Evolutionary conservation across 2,329 filamentous ascomycete genomes (phyloP).

Genomic region (Lasiodiplodia sp.): DNA sequence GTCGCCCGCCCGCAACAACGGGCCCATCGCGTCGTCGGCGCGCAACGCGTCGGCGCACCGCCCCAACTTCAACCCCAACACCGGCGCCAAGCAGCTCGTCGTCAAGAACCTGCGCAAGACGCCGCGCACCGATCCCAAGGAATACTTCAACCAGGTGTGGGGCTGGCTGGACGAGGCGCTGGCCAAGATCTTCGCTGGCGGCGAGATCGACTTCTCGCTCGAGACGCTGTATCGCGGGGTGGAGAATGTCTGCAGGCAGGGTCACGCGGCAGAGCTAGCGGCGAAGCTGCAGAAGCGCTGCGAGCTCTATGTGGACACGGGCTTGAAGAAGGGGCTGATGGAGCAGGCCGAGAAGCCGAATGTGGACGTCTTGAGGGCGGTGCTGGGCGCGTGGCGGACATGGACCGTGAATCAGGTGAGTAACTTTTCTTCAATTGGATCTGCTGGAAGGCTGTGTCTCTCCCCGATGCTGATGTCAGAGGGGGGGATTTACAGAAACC

Average conservation of each 20-base stretch:
- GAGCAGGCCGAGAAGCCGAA: conserved; percentile 63
- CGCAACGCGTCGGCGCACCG: conserved; percentile 39
- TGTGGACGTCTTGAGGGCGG: conserved; percentile 68
- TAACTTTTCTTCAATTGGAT: conserved; percentile 27
- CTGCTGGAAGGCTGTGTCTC: conserved; percentile 27
- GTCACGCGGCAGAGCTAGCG: conserved; percentile 72
- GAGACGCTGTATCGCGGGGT: conserved; percentile 90
- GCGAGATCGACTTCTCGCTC: conserved; percentile 69
- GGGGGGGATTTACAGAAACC: conserved; percentile 61
- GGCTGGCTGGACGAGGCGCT: conserved; percentile 77
- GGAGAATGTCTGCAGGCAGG: conserved; percentile 87
- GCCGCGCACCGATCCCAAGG: conserved; percentile 70
- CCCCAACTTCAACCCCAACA: conserved; percentile 72
- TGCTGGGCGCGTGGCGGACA: conserved; percentile 71
- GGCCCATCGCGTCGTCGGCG: background rate
- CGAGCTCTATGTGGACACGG: conserved; percentile 65
- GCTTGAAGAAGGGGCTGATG: conserved; percentile 66
- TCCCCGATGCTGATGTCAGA: conserved; percentile 22
- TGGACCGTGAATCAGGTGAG: conserved; percentile 82
- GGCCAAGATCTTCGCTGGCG: conserved; percentile 73
- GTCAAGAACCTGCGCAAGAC: conserved; percentile 86
- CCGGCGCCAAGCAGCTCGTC: conserved; percentile 83
- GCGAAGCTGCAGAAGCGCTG: conserved; percentile 70
- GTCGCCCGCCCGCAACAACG: conserved; percentile 31
- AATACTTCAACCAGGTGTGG: conserved; percentile 81